These are phyloP conservation scores for Starmera caribaea DNA, from an alignment of 805 yeast genomes.

Conservation along the genomic window DNA sequence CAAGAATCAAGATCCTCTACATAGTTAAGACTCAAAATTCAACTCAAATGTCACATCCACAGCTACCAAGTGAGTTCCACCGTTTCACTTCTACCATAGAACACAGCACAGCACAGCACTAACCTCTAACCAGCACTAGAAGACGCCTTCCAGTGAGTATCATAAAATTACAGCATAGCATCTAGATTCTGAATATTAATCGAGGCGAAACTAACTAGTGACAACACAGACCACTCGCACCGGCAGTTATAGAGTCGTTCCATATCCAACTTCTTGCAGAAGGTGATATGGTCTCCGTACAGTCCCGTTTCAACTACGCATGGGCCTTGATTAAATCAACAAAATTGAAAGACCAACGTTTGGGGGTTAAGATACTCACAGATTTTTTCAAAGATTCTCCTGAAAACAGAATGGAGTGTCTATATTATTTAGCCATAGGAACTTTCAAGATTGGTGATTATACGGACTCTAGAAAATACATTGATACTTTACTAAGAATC, in stretches of 20 bases:
- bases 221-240: slow-evolving; percentile 42
- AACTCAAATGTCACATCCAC: too few species aligned
- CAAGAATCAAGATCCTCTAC: too few species aligned
- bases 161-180: too few species aligned
- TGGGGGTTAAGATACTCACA: slow-evolving; percentile 71
- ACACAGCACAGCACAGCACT: too few species aligned
- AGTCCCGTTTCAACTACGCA: slow-evolving; percentile 86
- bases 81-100: too few species aligned
- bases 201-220: too few species aligned
- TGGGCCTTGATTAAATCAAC: slow-evolving; percentile 88
- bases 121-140: too few species aligned
- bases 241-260: slow-evolving; percentile 66
- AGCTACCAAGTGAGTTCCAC: too few species aligned
- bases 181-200: too few species aligned
- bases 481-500: slow-evolving; percentile 61
- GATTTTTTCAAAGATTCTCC: slow-evolving; percentile 68
- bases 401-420: slow-evolving; percentile 75
- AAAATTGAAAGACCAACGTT: slow-evolving; percentile 52
- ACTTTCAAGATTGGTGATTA: slow-evolving; percentile 84
- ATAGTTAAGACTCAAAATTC: too few species aligned
- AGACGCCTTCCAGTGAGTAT: too few species aligned
- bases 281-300: slow-evolving; percentile 69
- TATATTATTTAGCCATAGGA: slow-evolving; percentile 82
- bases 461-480: slow-evolving; percentile 74
- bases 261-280: slow-evolving; percentile 73